Evolutionary conservation across 768 basidiomycete species (phyloP).

Genomic region (Mycena capillaripes): DNA sequence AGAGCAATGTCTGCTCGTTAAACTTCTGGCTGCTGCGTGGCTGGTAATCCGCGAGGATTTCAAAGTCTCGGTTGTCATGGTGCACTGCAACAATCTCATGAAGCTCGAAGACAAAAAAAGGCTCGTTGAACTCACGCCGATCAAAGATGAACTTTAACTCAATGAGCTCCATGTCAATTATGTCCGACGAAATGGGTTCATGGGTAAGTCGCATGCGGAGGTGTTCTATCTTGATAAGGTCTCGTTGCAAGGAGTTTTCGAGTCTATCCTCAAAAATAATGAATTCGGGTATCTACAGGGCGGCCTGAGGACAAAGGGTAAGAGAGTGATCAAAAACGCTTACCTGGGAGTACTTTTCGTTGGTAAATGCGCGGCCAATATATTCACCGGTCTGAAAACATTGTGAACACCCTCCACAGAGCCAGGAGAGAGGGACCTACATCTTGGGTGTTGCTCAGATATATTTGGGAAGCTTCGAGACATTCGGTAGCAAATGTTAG

Average conservation of each 20-base stretch:
- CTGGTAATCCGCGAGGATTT: conserved; percentile 85
- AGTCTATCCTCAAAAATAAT: conserved; percentile 84
- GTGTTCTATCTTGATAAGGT: conserved; percentile 86
- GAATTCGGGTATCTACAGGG: conserved; percentile 83
- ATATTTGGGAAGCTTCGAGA: conserved; percentile 85
- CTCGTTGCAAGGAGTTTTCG: conserved; percentile 88
- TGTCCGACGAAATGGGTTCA: conserved; percentile 77
- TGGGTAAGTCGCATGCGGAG: conserved; percentile 87
- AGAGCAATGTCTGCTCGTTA: conserved; percentile 77
- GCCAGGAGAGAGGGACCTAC: conserved; percentile 50
- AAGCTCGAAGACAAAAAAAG: not conserved
- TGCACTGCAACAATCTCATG: conserved; percentile 62
- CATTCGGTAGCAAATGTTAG: conserved; percentile 83
- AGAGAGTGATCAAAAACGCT: not conserved
- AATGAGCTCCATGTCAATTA: conserved; percentile 87
- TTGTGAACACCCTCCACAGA: conserved; percentile 2
- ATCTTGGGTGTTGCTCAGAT: conserved; percentile 84
- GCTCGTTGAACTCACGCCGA: conserved; percentile 62
- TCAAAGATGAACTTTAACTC: conserved; percentile 89
- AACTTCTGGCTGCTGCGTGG: conserved; percentile 66
- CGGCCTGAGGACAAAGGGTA: not conserved
- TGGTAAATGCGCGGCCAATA: conserved; percentile 80
- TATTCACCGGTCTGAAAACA: conserved; percentile 80
- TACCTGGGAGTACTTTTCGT: conserved; percentile 89
- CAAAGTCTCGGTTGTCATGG: conserved; percentile 90